Evolutionary conservation across 2,329 filamentous ascomycete species (phyloP).

Genomic region (Curvularia lunata): DNA sequence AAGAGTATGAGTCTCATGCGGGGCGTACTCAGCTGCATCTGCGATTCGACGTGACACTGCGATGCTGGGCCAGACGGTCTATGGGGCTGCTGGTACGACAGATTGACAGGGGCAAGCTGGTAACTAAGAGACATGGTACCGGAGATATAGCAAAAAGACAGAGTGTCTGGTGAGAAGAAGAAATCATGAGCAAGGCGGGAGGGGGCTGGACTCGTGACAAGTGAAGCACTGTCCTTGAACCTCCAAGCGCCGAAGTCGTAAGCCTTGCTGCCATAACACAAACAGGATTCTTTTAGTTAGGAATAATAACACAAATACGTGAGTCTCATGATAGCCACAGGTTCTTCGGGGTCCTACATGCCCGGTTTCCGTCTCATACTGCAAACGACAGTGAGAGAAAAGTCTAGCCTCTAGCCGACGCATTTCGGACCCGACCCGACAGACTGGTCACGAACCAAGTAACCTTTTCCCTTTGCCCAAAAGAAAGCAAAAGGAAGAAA

Average conservation of each 20-base stretch:
- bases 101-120: slow-evolving; percentile 1
- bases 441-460: too few relatives aligned
- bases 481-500: too few relatives aligned
- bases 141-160: neutral
- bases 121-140: slow-evolving; percentile 2
- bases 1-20: neutral
- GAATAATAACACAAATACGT: neutral
- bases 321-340: slow-evolving; percentile 2
- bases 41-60: slow-evolving; percentile 10
- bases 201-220: neutral
- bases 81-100: neutral
- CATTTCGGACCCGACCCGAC: slow-evolving; percentile 4
- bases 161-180: slow-evolving; percentile 1
- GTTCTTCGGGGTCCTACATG: neutral
- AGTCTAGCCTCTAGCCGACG: neutral
- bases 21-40: slow-evolving; percentile 11
- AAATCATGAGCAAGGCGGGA: neutral
- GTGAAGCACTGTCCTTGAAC: neutral
- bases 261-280: slow-evolving; percentile 4
- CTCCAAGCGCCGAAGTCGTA: neutral
- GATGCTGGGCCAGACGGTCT: slow-evolving; percentile 3
- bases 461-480: too few relatives aligned
- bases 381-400: neutral
- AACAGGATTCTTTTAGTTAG: neutral
- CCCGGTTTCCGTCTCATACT: neutral